Conservation (phyloP, 177 flowering plant genomes). For the Tripterygium wilfordii region DNA sequence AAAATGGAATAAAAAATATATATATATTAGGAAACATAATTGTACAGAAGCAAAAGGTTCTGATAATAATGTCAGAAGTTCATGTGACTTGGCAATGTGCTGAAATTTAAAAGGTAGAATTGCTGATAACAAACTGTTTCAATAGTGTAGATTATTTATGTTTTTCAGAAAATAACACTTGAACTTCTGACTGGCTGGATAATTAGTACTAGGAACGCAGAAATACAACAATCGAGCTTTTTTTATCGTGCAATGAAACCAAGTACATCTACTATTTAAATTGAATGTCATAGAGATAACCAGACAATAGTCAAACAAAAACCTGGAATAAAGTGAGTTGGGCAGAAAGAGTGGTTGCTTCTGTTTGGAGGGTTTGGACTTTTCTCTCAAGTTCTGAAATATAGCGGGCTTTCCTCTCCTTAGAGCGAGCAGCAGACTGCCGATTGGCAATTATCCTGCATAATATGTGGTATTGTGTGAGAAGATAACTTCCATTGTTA, state of each 20-base stretch:
- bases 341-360: slow-evolving; percentile 94
- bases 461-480: neutral
- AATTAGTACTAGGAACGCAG: too few species aligned
- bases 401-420: slow-evolving; percentile 89
- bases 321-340: slow-evolving; percentile 87
- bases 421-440: slow-evolving; percentile 94
- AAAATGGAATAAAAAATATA: neutral
- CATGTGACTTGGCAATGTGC: too few species aligned
- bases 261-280: neutral
- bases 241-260: neutral
- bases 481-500: too few species aligned
- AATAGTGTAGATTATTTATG: too few species aligned
- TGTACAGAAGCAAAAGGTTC: too few species aligned
- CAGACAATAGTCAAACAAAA: neutral
- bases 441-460: slow-evolving; percentile 85
- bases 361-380: slow-evolving; percentile 91
- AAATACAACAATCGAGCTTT: neutral
- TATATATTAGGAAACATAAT: too few species aligned
- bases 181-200: too few species aligned
- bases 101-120: too few species aligned
- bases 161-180: too few species aligned
- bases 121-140: too few species aligned
- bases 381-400: slow-evolving; percentile 83
- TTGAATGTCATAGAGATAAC: neutral
- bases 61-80: too few species aligned